Percentiles rank a stretch among this genome's conserved stretches.
Evolutionary conservation across 345 rosid species (phyloP).

Genomic region (Turritis glabra): DNA sequence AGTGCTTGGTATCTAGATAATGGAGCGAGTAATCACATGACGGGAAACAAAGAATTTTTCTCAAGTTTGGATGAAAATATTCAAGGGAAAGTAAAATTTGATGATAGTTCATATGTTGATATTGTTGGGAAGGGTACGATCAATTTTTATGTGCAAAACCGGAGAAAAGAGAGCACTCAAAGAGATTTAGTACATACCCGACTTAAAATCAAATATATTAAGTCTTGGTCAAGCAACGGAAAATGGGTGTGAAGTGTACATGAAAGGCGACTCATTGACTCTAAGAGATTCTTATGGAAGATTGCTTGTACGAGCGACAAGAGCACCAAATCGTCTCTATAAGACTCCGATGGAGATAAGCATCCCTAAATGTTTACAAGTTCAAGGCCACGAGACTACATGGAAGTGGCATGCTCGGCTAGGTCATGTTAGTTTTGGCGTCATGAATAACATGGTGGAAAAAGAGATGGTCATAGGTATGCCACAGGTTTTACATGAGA

Average conservation of each 20-base stretch:
- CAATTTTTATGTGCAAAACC: neutral
- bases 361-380: neutral
- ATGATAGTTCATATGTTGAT: neutral
- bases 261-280: neutral
- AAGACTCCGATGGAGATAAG: neutral
- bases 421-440: neutral
- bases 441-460: neutral
- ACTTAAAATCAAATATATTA: neutral
- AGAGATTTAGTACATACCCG: neutral
- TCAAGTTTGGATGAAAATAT: neutral
- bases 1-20: neutral
- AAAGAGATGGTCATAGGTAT: neutral
- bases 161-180: neutral
- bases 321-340: neutral
- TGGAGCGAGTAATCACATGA: neutral
- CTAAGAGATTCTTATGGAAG: neutral
- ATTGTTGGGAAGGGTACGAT: neutral
- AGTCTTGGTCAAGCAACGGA: neutral
- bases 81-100: neutral
- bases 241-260: neutral
- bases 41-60: neutral
- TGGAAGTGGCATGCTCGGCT: neutral
- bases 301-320: neutral
- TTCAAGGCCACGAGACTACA: neutral
- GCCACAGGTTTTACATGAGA: too few relatives aligned